phyloP scores from a whole-genome alignment of 331 rosid species.

The Acacia concinna region DNA sequence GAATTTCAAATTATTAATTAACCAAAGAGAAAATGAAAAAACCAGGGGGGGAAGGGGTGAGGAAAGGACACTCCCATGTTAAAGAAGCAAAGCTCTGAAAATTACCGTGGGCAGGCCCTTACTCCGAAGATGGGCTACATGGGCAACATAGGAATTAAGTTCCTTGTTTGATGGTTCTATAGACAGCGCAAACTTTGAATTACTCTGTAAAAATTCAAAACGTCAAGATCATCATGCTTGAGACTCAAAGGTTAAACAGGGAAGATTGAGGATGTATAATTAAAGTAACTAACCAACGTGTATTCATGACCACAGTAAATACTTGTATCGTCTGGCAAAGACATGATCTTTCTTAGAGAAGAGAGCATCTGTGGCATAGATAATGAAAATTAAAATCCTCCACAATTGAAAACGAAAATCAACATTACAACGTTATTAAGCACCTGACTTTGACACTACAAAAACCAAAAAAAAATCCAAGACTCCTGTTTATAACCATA shows the following conservation, averaged over 20 bases:
- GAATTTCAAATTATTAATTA: neutral
- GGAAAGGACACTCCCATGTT: slow-evolving; percentile 10
- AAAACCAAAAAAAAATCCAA: neutral
- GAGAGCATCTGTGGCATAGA: slow-evolving; percentile 68
- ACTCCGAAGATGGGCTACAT: slow-evolving; percentile 63
- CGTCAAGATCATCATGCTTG: slow-evolving; percentile 32
- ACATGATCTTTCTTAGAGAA: slow-evolving; percentile 72
- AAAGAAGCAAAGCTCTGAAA: neutral
- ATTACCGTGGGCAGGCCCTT: slow-evolving; percentile 94
- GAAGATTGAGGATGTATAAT: slow-evolving; percentile 4
- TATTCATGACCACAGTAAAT: slow-evolving; percentile 88
- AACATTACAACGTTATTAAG: slow-evolving; percentile 8
- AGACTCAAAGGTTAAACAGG: slow-evolving; percentile 13
- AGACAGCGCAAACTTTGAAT: slow-evolving; percentile 85
- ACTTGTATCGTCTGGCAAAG: slow-evolving; percentile 77
- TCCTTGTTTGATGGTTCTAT: slow-evolving; percentile 85
- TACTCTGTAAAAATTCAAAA: slow-evolving; percentile 56
- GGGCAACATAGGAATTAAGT: slow-evolving; percentile 77
- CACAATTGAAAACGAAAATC: slow-evolving; percentile 13
- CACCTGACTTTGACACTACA: slow-evolving; percentile 8
- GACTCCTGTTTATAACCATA: neutral
- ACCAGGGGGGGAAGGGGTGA: neutral
- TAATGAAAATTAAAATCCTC: slow-evolving; percentile 28
- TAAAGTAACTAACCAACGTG: slow-evolving; percentile 63
- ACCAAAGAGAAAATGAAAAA: neutral